These are phyloP conservation scores for Scedosporium dehoogii DNA, from an alignment of 2,329 filamentous ascomycete genomes.

Conservation along the genomic window DNA sequence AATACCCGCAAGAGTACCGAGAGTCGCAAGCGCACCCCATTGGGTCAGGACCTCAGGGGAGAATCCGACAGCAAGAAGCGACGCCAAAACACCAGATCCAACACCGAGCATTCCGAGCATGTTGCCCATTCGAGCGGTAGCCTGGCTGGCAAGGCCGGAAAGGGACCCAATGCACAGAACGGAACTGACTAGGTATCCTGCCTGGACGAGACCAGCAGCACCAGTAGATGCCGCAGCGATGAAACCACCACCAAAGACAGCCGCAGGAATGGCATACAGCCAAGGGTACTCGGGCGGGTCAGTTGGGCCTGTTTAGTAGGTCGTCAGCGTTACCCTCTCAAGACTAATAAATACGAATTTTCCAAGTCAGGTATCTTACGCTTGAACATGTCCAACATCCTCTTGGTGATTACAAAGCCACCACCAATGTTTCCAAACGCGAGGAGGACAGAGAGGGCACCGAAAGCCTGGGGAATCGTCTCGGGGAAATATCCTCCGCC, in stretches of 20 bases:
- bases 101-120: slow-evolving; percentile 81
- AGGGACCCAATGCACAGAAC: slow-evolving; percentile 78
- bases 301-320: slow-evolving; percentile 46
- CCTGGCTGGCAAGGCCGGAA: slow-evolving; percentile 70
- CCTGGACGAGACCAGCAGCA: slow-evolving; percentile 74
- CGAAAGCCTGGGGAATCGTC: slow-evolving; percentile 69
- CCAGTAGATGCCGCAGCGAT: slow-evolving; percentile 71
- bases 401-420: slow-evolving; percentile 83
- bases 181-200: slow-evolving; percentile 77
- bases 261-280: slow-evolving; percentile 70
- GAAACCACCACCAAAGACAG: slow-evolving; percentile 72
- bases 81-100: slow-evolving; percentile 71
- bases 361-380: slow-evolving; percentile 29
- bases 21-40: slow-evolving; percentile 63
- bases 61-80: slow-evolving; percentile 72
- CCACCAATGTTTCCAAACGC: slow-evolving; percentile 85
- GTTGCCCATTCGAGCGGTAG: slow-evolving; percentile 76
- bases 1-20: slow-evolving; percentile 60
- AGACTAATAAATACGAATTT: too few species aligned
- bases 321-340: background rate
- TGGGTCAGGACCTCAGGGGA: slow-evolving; percentile 68
- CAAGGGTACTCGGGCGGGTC: slow-evolving; percentile 84
- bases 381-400: slow-evolving; percentile 90
- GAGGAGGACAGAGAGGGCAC: slow-evolving; percentile 69
- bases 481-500: slow-evolving; percentile 70